A percentile compares a stretch with the other conserved stretches of the same genome.
Evolutionary conservation across 208 protist genomes (phyloP).

Genomic region (Acanthamoeba castellanii): DNA sequence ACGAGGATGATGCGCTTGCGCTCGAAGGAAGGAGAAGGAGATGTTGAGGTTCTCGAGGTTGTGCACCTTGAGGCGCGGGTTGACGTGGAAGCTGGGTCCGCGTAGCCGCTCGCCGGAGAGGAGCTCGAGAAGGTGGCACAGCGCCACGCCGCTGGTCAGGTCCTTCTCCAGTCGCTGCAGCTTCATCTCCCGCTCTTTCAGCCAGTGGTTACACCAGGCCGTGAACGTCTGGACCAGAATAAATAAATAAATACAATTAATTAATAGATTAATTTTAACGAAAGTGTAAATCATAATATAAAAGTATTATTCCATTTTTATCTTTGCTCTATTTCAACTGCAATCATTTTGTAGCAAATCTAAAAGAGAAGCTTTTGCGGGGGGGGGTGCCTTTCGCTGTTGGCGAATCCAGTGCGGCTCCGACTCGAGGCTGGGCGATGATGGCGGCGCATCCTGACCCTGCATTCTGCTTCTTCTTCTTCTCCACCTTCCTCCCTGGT

Average conservation of each 20-base stretch:
- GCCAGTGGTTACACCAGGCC: conserved; percentile 69
- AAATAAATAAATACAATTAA: neutral
- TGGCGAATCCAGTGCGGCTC: conserved; percentile 66
- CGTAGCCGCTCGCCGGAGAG: conserved; percentile 30
- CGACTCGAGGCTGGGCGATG: neutral
- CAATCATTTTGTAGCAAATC: too few species aligned
- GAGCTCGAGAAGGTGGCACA: conserved; percentile 68
- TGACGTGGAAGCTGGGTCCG: conserved; percentile 11
- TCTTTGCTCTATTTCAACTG: too few species aligned
- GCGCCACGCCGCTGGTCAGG: conserved; percentile 41
- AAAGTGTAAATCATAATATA: neutral
- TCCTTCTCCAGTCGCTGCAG: conserved; percentile 51
- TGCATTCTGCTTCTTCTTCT: neutral
- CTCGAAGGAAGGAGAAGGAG: conserved; percentile 64
- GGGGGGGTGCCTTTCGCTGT: conserved; percentile 46
- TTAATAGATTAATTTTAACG: neutral
- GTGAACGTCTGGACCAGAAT: conserved; percentile 27
- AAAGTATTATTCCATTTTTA: too few species aligned
- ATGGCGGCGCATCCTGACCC: neutral
- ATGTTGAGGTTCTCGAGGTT: conserved; percentile 71
- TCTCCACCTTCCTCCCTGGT: too few species aligned
- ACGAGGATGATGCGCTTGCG: conserved; percentile 64
- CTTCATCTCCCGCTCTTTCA: conserved; percentile 50
- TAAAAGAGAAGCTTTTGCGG: too few species aligned
- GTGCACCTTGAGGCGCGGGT: conserved; percentile 61